Evolutionary conservation across 164 flowering plant species (phyloP).

Genomic region (Protea cynaroides): DNA sequence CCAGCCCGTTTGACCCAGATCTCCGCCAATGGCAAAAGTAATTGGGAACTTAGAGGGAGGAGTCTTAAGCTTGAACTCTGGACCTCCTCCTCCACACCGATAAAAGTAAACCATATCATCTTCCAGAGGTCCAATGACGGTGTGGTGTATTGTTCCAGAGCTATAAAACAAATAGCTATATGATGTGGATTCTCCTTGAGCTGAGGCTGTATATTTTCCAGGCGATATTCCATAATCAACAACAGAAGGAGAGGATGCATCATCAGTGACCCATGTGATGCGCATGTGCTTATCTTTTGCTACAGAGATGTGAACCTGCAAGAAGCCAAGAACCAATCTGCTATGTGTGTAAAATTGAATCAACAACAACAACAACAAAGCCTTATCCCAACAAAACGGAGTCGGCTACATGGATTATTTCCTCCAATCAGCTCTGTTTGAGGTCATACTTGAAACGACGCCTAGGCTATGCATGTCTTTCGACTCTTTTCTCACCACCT

Average conservation of each 20-base stretch:
- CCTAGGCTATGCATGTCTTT: too few relatives aligned
- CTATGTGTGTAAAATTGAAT: not conserved
- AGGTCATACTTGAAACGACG: too few relatives aligned
- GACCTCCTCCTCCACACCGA: conserved; percentile 75
- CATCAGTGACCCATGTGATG: conserved; percentile 68
- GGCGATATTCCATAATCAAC: conserved; percentile 81
- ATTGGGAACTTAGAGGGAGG: conserved; percentile 82
- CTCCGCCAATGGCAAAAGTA: conserved; percentile 89
- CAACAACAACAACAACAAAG: too few relatives aligned
- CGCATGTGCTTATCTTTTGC: conserved; percentile 80
- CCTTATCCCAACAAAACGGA: too few relatives aligned
- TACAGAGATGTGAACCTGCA: conserved; percentile 90
- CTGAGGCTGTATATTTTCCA: conserved; percentile 33
- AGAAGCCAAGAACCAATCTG: conserved; percentile 12
- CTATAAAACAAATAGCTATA: conserved; percentile 68
- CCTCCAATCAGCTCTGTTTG: too few relatives aligned
- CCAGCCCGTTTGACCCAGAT: conserved; percentile 97
- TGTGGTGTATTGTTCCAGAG: conserved; percentile 88
- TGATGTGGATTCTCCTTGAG: conserved; percentile 72
- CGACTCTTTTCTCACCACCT: too few relatives aligned
- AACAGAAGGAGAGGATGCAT: conserved; percentile 48
- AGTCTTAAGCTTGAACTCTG: conserved; percentile 79
- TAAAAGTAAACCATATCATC: conserved; percentile 59
- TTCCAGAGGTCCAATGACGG: conserved; percentile 86
- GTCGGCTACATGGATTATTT: too few relatives aligned